Evolutionary conservation across 2,329 filamentous ascomycete species (phyloP).

Genomic region (Periconia digitata): DNA sequence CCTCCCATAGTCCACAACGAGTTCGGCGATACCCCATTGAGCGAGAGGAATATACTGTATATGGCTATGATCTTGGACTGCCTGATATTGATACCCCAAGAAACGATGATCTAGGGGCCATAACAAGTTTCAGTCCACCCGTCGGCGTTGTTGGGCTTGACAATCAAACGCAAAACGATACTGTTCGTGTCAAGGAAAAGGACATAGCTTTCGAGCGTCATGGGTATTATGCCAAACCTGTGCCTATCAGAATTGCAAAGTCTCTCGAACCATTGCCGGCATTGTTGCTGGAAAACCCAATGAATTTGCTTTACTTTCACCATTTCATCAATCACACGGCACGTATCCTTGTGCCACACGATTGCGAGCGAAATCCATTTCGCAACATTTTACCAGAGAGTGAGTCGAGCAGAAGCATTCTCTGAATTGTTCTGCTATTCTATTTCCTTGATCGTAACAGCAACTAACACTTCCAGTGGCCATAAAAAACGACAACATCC

Average conservation of each 20-base stretch:
- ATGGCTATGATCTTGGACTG: slow-evolving; percentile 71
- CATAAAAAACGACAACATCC: slow-evolving; percentile 67
- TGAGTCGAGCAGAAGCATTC: slow-evolving; percentile 39
- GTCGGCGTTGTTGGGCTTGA: slow-evolving; percentile 30
- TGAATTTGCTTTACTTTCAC: slow-evolving; percentile 77
- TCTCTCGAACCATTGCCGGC: slow-evolving; percentile 59
- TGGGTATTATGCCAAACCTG: slow-evolving; percentile 71
- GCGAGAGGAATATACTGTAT: slow-evolving; percentile 50
- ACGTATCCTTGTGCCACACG: slow-evolving; percentile 63
- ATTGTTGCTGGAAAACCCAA: slow-evolving; percentile 68
- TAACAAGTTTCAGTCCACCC: slow-evolving; percentile 48
- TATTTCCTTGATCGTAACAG: neutral
- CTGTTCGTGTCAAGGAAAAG: slow-evolving; percentile 42
- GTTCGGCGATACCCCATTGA: slow-evolving; percentile 32
- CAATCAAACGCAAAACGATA: slow-evolving; percentile 40
- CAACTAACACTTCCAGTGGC: slow-evolving; percentile 56
- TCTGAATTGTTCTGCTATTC: neutral
- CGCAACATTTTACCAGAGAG: slow-evolving; percentile 63
- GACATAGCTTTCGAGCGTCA: slow-evolving; percentile 59
- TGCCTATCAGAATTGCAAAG: slow-evolving; percentile 64
- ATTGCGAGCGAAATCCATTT: slow-evolving; percentile 63
- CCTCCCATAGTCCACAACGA: slow-evolving; percentile 55
- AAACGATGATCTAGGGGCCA: slow-evolving; percentile 71
- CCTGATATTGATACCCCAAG: slow-evolving; percentile 69
- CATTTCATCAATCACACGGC: slow-evolving; percentile 81